Conservation (phyloP, 768 basidiomycete genomes). For the Mycena rosella region DNA sequence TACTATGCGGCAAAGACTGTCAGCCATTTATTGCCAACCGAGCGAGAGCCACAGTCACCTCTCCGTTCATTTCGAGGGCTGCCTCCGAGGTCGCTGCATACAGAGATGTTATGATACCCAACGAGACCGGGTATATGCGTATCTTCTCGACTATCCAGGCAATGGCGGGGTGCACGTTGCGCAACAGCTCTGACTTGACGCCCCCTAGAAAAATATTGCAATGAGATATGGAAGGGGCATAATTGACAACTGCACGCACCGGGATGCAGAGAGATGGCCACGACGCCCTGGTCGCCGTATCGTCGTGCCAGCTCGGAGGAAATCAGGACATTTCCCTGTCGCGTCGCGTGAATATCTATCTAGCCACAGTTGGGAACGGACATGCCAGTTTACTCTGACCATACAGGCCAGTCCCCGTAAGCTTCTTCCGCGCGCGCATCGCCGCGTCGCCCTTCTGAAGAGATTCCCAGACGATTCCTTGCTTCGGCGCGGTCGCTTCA, state of each 20-base stretch:
- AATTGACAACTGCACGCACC: constrained; percentile 32
- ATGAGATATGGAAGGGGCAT: not conserved
- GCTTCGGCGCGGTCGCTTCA: constrained; percentile 39
- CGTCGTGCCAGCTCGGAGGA: constrained; percentile 46
- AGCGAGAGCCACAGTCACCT: constrained; percentile 30
- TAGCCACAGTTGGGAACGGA: not conserved
- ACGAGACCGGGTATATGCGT: constrained; percentile 36
- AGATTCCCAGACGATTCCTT: constrained; percentile 48
- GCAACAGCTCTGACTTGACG: constrained; percentile 44
- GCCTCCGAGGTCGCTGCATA: constrained; percentile 44
- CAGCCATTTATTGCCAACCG: not conserved
- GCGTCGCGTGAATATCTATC: not conserved
- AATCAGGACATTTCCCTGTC: constrained; percentile 45
- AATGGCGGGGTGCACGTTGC: constrained; percentile 39
- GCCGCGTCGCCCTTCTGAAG: constrained; percentile 44
- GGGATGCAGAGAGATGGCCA: constrained; percentile 48
- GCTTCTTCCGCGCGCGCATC: constrained; percentile 37
- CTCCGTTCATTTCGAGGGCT: constrained; percentile 41
- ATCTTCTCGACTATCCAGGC: constrained; percentile 38
- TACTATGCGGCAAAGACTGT: constrained; percentile 34
- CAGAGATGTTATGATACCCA: constrained; percentile 42
- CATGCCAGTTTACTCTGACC: constrained; percentile 57
- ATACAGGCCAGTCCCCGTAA: constrained; percentile 38
- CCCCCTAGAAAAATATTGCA: constrained; percentile 22
- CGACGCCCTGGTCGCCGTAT: constrained; percentile 47